Evolutionary conservation across 257 asterid species (phyloP), one percentile per base, ranked within the genome.

Genomic region (Rehmannia glutinosa): DNA sequence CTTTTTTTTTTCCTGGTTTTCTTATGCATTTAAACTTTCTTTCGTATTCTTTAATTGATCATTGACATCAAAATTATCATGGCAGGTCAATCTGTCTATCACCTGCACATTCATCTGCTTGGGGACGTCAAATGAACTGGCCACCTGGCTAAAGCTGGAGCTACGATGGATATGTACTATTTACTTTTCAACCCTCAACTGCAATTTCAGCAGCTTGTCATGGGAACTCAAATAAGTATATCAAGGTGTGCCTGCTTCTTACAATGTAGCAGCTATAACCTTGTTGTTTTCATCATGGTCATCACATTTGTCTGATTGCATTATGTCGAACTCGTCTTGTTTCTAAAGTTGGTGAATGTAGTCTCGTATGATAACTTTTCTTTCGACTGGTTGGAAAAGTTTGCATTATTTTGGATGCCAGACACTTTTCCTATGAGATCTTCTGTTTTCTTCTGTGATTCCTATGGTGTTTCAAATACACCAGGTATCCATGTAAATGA

Each of bases 121-220:
- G 98, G 97, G 97, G 96, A 70, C 96, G 97, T 13, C 94, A 93
- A 74, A 74, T 93, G 97, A 93, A 90, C 85, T 93, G 98, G 98
- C 98, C 98, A 8, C 97, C 97, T 7, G 98, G 98, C 69, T 90
- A 90, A 84, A 8, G 45, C 23, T 33, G 24, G 62, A 66, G 27
- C 25, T 3, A 13, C 3, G 15, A 51, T 47, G 21, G 36, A 36
- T 28, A 30, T 33, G 16, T 38, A 9, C 30, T 42, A 23, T 65
- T 42, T 52, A 12, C 63, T 23, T 19, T 36, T 39, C 20, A 32
- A 8, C 8, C 55, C 62, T 30, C 9, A 35, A 20, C 61, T 60
- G 36, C 12, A 3, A 42, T 27, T 47, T 45, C 71, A 35, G 30
- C 23, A 25, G 46, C 53, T 51, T 55, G 6, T 38, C 15, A 6